These are phyloP conservation scores for Aspergillus pseudonomiae DNA, from an alignment of 2,329 filamentous ascomycete species.

Conservation along the genomic window DNA sequence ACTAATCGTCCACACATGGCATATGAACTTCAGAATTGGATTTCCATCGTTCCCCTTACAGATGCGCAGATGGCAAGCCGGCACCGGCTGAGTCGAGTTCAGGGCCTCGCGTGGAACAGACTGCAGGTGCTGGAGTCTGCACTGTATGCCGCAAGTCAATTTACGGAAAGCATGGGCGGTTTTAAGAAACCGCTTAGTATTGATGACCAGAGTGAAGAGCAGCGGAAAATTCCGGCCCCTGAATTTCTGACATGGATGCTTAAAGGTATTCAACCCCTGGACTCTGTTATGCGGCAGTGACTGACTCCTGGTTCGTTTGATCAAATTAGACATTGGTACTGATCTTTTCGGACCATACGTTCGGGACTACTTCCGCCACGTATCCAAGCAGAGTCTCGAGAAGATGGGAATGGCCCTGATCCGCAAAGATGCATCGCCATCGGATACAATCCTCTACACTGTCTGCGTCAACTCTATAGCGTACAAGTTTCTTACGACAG, in stretches of 20 bases:
- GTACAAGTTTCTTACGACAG: conserved; percentile 26
- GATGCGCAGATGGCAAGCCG: conserved; percentile 21
- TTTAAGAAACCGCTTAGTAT: background rate
- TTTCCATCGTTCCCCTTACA: conserved; percentile 16
- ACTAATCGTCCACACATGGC: background rate
- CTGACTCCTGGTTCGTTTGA: background rate
- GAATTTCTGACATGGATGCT: conserved; percentile 28
- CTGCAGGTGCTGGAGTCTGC: conserved; percentile 20
- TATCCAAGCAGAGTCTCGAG: conserved; percentile 21
- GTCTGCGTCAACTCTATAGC: conserved; percentile 25
- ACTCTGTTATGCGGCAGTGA: background rate
- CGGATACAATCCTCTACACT: conserved; percentile 19
- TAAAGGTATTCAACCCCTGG: conserved; percentile 17
- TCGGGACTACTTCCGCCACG: conserved; percentile 24
- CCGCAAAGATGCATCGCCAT: conserved; percentile 7
- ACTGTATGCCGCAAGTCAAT: conserved; percentile 11
- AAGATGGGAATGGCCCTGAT: conserved; percentile 24
- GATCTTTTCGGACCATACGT: conserved; percentile 22
- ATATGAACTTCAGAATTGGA: conserved; percentile 9
- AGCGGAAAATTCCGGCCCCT: conserved; percentile 10
- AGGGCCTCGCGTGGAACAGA: conserved; percentile 13
- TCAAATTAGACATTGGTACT: conserved; percentile 19
- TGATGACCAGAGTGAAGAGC: background rate
- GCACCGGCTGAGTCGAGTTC: conserved; percentile 12
- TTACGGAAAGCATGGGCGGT: conserved; percentile 10